Evolutionary conservation across 208 protist species (phyloP).

Genomic region (Phytomonas francai): DNA sequence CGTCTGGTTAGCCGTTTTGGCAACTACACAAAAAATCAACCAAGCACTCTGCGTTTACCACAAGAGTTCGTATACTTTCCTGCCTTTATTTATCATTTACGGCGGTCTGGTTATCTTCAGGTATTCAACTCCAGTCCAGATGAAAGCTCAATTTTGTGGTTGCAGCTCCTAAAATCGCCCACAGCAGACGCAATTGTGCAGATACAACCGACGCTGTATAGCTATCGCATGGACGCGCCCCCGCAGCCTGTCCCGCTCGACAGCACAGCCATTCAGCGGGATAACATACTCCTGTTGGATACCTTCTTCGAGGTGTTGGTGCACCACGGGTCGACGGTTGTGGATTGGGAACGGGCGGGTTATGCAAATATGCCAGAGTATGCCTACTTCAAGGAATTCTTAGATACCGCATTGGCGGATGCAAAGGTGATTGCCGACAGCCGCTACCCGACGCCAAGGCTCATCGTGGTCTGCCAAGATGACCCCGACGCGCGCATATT

Average conservation of each 20-base stretch:
- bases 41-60: constrained; percentile 86
- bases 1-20: constrained; percentile 95
- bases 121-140: constrained; percentile 98
- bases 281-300: constrained; percentile 97
- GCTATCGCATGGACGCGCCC: constrained; percentile 91
- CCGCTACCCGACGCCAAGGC: constrained; percentile 93
- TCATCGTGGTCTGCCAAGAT: constrained; percentile 95
- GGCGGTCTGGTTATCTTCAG: constrained; percentile 94
- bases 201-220: constrained; percentile 98
- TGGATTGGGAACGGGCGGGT: constrained; percentile 92
- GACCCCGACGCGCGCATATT: constrained; percentile 95
- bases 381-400: constrained; percentile 91
- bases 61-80: constrained; percentile 95
- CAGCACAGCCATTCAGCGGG: constrained; percentile 75
- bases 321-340: constrained; percentile 94
- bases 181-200: constrained; percentile 93
- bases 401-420: constrained; percentile 91
- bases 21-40: constrained; percentile 89
- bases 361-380: constrained; percentile 93
- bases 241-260: constrained; percentile 91
- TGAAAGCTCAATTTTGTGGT: constrained; percentile 95
- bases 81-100: constrained; percentile 99
- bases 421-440: constrained; percentile 82
- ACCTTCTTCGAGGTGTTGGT: constrained; percentile 99
- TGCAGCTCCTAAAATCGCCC: constrained; percentile 94